Evolutionary conservation across 2,329 filamentous ascomycete species (phyloP).

Genomic region (Lizonia empirigonia): DNA sequence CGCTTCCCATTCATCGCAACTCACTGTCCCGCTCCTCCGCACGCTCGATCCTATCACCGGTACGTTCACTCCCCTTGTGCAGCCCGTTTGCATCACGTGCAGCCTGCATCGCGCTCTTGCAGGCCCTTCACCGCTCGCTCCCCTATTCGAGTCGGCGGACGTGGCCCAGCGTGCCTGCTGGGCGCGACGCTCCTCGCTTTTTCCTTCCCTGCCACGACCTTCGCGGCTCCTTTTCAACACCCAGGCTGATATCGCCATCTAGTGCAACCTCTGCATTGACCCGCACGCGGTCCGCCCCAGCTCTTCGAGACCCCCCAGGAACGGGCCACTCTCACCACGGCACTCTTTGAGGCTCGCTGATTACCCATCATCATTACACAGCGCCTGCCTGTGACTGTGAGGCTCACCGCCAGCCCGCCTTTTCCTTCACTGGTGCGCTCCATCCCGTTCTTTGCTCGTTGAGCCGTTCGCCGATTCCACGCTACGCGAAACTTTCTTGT

Average conservation of each 20-base stretch:
- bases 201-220: constrained; percentile 18
- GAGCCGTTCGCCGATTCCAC: constrained; percentile 22
- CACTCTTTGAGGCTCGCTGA: constrained; percentile 26
- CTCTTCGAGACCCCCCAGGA: constrained; percentile 33
- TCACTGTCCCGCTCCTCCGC: constrained; percentile 32
- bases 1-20: constrained; percentile 38
- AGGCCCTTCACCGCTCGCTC: constrained; percentile 40
- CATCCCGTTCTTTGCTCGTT: constrained; percentile 36
- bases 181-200: constrained; percentile 28
- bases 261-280: constrained; percentile 49
- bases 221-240: constrained; percentile 23
- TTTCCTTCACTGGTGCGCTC: constrained; percentile 40
- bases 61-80: constrained; percentile 34
- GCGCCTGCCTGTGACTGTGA: constrained; percentile 31
- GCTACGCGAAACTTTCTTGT: constrained; percentile 25
- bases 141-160: constrained; percentile 41
- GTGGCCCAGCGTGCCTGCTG: constrained; percentile 39
- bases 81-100: constrained; percentile 22
- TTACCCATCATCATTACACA: constrained; percentile 30
- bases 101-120: constrained; percentile 29
- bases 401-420: constrained; percentile 33
- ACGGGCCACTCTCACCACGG: constrained; percentile 39
- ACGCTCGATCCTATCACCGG: constrained; percentile 34
- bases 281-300: constrained; percentile 45
- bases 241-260: constrained; percentile 39